A percentile compares a stretch with the other conserved stretches of the same genome.
Conservation (phyloP, 805 yeast species). For the Ogataea philodendri region DNA sequence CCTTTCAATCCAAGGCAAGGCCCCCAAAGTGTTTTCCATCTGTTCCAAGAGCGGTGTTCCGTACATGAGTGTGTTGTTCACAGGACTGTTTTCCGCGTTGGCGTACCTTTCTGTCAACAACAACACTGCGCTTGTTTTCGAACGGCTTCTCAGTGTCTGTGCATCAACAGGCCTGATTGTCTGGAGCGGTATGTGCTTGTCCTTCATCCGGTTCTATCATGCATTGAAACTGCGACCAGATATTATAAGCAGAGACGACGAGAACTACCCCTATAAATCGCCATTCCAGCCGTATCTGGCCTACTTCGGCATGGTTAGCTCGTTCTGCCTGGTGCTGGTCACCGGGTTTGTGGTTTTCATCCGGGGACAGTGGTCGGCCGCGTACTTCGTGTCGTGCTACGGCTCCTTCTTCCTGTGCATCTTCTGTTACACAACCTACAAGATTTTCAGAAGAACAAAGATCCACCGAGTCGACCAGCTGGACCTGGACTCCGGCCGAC, state of each 20-base stretch:
- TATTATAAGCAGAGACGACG: constrained; percentile 52
- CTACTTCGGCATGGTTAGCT: constrained; percentile 44
- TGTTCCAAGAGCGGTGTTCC: constrained; percentile 74
- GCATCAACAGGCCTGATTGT: constrained; percentile 75
- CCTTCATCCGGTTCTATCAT: constrained; percentile 52
- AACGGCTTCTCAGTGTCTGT: constrained; percentile 61
- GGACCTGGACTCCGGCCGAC: constrained; percentile 80
- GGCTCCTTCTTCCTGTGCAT: constrained; percentile 48
- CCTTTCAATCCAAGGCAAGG: constrained; percentile 53
- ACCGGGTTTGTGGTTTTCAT: constrained; percentile 55
- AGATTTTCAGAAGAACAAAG: constrained; percentile 58
- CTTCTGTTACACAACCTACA: constrained; percentile 47
- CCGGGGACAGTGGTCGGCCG: constrained; percentile 46
- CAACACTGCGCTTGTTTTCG: constrained; percentile 60
- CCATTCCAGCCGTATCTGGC: constrained; percentile 57
- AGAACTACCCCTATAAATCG: constrained; percentile 53
- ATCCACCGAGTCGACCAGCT: constrained; percentile 67
- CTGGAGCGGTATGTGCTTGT: constrained; percentile 68
- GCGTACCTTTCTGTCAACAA: constrained; percentile 60
- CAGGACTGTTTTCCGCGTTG: constrained; percentile 58
- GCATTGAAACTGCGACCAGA: constrained; percentile 56
- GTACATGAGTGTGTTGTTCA: constrained; percentile 61
- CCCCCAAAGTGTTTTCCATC: constrained; percentile 56
- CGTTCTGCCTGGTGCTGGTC: constrained; percentile 40
- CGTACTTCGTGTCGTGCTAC: constrained; percentile 52